Evolutionary conservation across 768 basidiomycete genomes (phyloP).

Genomic region (Harrya chromipes): DNA sequence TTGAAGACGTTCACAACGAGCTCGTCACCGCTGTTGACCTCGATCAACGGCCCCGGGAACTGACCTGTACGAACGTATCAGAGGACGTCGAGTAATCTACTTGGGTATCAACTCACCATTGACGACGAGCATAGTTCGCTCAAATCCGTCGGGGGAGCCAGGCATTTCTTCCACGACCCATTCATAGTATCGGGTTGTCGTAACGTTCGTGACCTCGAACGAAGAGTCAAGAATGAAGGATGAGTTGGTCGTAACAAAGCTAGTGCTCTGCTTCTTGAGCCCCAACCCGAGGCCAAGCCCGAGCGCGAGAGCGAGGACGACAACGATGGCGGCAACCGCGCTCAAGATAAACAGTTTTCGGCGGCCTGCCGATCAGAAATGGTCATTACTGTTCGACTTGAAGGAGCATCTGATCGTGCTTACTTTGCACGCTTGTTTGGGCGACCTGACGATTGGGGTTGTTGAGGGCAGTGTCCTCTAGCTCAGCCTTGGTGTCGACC

Average conservation of each 20-base stretch:
- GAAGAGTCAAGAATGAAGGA: slow-evolving; percentile 28
- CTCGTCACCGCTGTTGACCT: slow-evolving; percentile 35
- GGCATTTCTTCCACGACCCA: slow-evolving; percentile 40
- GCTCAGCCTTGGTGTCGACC: background rate
- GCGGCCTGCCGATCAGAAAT: slow-evolving; percentile 11
- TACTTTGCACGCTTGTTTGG: slow-evolving; percentile 5
- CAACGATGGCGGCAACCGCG: slow-evolving; percentile 6
- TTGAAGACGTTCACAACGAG: slow-evolving; percentile 36
- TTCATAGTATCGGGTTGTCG: slow-evolving; percentile 42
- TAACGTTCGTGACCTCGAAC: slow-evolving; percentile 25
- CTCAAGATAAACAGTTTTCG: slow-evolving; percentile 19
- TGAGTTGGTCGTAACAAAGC: slow-evolving; percentile 23
- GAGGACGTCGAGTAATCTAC: background rate
- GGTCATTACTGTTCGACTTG: background rate
- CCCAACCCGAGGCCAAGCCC: slow-evolving; percentile 31
- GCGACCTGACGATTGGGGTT: background rate
- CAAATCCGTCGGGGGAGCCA: slow-evolving; percentile 41
- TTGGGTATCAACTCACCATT: slow-evolving; percentile 33
- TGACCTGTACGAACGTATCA: slow-evolving; percentile 22
- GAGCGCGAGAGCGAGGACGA: slow-evolving; percentile 23
- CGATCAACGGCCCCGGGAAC: slow-evolving; percentile 34
- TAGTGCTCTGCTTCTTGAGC: slow-evolving; percentile 17
- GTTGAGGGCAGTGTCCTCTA: background rate
- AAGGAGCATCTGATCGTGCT: background rate
- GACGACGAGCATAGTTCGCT: slow-evolving; percentile 44